Evolutionary conservation across 2,329 filamentous ascomycete species (phyloP), one percentile per base, ranked within the genome.

Genomic region (Beauveria scarabaeidicola): DNA sequence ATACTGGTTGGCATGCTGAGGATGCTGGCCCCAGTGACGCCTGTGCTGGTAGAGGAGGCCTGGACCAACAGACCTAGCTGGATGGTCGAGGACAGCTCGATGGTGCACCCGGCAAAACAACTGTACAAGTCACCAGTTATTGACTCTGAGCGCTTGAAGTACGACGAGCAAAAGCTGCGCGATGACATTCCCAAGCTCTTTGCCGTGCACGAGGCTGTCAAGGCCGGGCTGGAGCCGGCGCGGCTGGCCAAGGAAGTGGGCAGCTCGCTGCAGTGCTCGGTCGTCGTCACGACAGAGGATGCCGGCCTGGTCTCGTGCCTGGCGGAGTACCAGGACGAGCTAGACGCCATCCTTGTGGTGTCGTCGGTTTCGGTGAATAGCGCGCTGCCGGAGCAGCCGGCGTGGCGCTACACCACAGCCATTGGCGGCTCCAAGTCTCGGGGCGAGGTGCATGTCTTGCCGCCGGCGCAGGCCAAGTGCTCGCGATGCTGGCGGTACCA

Each of bases 401-500:
- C 66, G 7, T 81, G 78, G 79, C 67, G 63, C 51, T 81, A 76
- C 64, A 67, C 63, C 6, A 74, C 73, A 54, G 69, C 71, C 10
- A 77, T 82, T 56, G 76, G 77, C 63, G 70, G 77, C 2, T 67
- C 69, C 43, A 76, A 69, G 27, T 58, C 61, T 6, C 65, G 64
- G 61, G 75, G 74, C 38, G 73, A 65, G 32, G 78, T 77, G 23
- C 72, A 74, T 64, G 77, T 80, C 23, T 64, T 79, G 54, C 78
- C 82, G 60, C 82, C 82, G 1, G 70, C 66, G 65, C 67, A 78
- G 13, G 74, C 79, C 51, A 99, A 97, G 72, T 99, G 94, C 70
- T 80, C 83, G 1, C 80, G 94, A 54, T 99, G 94, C 74, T 99
- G 94, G 94, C 84, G 88, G 63, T 96, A 90, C 71, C 80, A 88